Evolutionary conservation across 2,329 filamentous ascomycete genomes (phyloP).

Genomic region (Xylariaceae sp.): DNA sequence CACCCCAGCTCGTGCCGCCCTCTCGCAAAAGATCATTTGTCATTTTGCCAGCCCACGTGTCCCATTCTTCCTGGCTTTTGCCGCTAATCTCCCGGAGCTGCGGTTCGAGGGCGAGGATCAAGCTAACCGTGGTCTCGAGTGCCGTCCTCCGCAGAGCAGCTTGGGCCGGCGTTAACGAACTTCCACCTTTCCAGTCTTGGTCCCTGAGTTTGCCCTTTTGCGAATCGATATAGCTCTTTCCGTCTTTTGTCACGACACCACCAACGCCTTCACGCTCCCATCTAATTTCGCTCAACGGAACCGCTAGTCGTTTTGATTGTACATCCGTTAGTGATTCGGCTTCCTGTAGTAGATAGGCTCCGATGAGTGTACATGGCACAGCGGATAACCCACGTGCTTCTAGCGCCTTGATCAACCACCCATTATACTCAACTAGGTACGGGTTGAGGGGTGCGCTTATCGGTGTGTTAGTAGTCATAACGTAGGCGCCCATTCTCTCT

Average conservation of each 20-base stretch:
- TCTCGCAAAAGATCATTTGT: constrained; percentile 83
- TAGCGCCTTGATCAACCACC: constrained; percentile 79
- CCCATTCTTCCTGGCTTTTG: constrained; percentile 92
- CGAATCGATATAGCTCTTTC: constrained; percentile 65
- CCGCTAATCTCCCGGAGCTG: constrained; percentile 81
- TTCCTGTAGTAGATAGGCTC: constrained; percentile 81
- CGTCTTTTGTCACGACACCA: constrained; percentile 66
- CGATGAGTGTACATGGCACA: constrained; percentile 79
- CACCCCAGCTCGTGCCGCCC: constrained; percentile 79
- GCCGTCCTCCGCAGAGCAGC: constrained; percentile 78
- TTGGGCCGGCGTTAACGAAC: constrained; percentile 70
- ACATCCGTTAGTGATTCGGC: constrained; percentile 73
- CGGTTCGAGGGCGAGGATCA: constrained; percentile 86
- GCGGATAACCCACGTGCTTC: constrained; percentile 73
- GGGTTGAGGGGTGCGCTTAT: constrained; percentile 82
- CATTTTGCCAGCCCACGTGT: constrained; percentile 86
- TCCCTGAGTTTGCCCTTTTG: constrained; percentile 56
- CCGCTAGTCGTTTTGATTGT: constrained; percentile 79
- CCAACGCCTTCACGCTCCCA: constrained; percentile 83
- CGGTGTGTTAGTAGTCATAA: constrained; percentile 82
- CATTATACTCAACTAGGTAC: constrained; percentile 83
- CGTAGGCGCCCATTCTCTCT: constrained; percentile 77
- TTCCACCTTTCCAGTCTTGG: constrained; percentile 46
- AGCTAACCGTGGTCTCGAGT: constrained; percentile 79
- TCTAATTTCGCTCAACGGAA: constrained; percentile 82